Base-by-base conservation (phyloP, 2,329 filamentous ascomycete genomes). In the Trichoderma koningii region DNA sequence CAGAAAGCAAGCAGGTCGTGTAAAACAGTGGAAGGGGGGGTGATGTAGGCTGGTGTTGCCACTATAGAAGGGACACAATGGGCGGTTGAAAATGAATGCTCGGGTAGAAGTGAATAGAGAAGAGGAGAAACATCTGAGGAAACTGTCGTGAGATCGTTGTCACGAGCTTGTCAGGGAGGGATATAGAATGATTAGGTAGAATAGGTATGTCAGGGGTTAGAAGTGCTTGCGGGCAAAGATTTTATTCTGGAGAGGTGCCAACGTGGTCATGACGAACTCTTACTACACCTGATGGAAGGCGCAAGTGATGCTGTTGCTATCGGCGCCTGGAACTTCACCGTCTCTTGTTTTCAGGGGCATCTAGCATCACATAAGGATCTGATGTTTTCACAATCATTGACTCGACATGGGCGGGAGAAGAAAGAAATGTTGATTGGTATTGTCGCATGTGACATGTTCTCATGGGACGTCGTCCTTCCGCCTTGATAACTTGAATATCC, bases 401-500 rank as follows among this genome's bases (percentile, higher is more conserved):
- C 14, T 10, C 34, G 26, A 34, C 28, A n/a, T 52, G 55, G 2
- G 23, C 12, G 12, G 28, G 42, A 45, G 38, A 41, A 17, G 52
- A 42, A 60, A 41, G 21, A 55, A 47, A 55, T 38, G 34, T 38
- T 38, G 12, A 63, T 26, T 59, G 50, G 48, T 59, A 47, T 48
- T 41, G 44, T 51, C 51, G 52, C 41, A 52, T 17, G 19, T 47
- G 48, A 55, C 50, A 41, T 34, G 28, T 12, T 38, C 34, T 63
- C 26, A 45, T 42, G 41, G 42, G 44, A 55, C 61, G 30, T 48
- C 38, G 50, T 38, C 41, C 50, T 42, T 50, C 63, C 41, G 41
- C 55, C 45, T 12, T 30, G n/a, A 55, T 55, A 48, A 55, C 48
- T 50, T 51, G 51, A 51, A 48, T 41, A 60, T 65, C 48, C 63